Evolutionary conservation across 2,329 filamentous ascomycete species (phyloP), one percentile per base, ranked within the genome.

Genomic region (Colletotrichum higginsianum): DNA sequence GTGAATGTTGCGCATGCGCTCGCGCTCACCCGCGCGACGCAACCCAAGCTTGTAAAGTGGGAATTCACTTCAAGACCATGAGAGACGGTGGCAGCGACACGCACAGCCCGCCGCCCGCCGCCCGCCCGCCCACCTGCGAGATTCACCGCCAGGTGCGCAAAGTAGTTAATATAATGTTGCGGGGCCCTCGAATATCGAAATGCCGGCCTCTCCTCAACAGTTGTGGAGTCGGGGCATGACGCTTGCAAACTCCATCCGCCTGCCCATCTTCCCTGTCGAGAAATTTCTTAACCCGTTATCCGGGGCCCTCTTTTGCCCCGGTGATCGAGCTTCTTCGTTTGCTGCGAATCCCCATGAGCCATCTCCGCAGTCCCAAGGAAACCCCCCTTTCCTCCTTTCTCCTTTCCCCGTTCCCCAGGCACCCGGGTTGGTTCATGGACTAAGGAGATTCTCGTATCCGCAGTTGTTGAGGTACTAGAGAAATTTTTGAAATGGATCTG

Each of bases 1-100:
- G 30, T 35, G 30, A 9, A 35, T 47, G 49, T 47, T 35, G 16
- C 61, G 67, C 21, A 47, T 55, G 18, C 4, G 13, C 4, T 16
- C 50, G 21, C 21, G 23, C 38, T 23, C 13, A 15, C 53, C 26
- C 30, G 5, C 23, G 23, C 13, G 38, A n/a, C 61, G 46, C 30
- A 21, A 35, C 35, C 42, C 44, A 53, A 62, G 64, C 21, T 58
- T 62, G 64, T 67, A 38, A 44, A 71, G 52, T 68, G 68, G 64
- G 11, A 47, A 52, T 21, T 21, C n/a, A n/a, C 8, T 35, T 35
- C 55, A 35, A 35, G 5, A 9, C 40, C 21, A n/a, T 26, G 16
- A 18, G 30, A 42, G 21, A 44, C 16, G 8, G 30, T 35, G 30
- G 5, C 47, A 42, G 8, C 23, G 30, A 35, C 30, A 35, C 30